phyloP scores from a whole-genome alignment of 2,329 filamentous ascomycete species.

The Raffaelea ambrosiae region DNA sequence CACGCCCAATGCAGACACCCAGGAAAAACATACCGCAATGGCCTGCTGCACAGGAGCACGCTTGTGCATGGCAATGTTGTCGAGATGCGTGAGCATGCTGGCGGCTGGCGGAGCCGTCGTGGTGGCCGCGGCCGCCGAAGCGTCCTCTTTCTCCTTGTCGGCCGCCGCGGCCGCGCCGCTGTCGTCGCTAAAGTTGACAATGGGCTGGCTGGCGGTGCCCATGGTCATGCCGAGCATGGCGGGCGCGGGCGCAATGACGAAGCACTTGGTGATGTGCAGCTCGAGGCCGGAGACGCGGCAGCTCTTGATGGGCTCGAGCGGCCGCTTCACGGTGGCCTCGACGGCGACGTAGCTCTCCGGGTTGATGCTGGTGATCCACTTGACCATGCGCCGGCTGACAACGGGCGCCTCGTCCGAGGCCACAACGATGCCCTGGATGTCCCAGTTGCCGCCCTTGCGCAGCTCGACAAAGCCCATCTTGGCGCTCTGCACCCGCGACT shows the following conservation, averaged over 20 bases:
- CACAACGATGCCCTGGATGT: slow-evolving; percentile 72
- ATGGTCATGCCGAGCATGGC: slow-evolving; percentile 50
- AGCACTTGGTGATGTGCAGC: slow-evolving; percentile 82
- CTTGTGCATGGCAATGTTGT: slow-evolving; percentile 90
- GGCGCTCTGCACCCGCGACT: slow-evolving; percentile 77
- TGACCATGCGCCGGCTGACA: slow-evolving; percentile 84
- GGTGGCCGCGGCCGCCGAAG: slow-evolving; percentile 17
- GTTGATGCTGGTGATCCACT: slow-evolving; percentile 69
- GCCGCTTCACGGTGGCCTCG: slow-evolving; percentile 72
- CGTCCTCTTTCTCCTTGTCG: slow-evolving; percentile 22
- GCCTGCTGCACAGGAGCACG: slow-evolving; percentile 86
- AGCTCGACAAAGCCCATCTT: slow-evolving; percentile 90
- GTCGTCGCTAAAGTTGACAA: slow-evolving; percentile 53
- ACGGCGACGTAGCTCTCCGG: slow-evolving; percentile 77
- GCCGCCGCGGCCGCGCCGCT: slow-evolving; percentile 14
- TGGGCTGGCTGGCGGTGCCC: slow-evolving; percentile 43
- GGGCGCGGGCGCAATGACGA: slow-evolving; percentile 59
- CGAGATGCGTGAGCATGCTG: slow-evolving; percentile 72
- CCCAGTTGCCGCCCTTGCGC: slow-evolving; percentile 64
- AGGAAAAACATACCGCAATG: too few species aligned
- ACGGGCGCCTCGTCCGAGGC: slow-evolving; percentile 50
- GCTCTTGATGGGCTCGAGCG: slow-evolving; percentile 81
- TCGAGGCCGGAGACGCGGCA: slow-evolving; percentile 72
- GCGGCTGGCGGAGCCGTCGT: slow-evolving; percentile 55
- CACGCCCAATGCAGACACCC: slow-evolving; percentile 45